phyloP scores from a whole-genome alignment of 176 grass and related monocot genomes.

The Dactylis glomerata region DNA sequence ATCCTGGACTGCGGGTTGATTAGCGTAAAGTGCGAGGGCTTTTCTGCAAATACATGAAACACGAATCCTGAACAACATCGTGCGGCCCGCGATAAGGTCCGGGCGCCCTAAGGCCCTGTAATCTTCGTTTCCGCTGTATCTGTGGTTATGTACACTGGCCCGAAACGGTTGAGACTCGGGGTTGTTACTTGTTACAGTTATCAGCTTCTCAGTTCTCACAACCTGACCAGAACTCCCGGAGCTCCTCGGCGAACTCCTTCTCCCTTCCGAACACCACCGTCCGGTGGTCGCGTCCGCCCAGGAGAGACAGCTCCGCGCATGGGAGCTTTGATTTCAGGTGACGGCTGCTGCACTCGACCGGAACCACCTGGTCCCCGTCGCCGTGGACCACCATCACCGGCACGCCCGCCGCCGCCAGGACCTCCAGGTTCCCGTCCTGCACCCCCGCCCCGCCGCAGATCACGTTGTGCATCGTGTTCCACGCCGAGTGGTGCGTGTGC shows the following conservation, averaged over 20 bases:
- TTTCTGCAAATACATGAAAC: no score
- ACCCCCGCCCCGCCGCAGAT: constrained; percentile 56
- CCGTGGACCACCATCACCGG: constrained; percentile 65
- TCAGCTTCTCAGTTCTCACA: neutral
- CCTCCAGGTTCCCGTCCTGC: constrained; percentile 59
- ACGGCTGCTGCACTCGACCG: constrained; percentile 61
- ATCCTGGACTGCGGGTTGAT: no score
- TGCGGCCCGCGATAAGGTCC: no score
- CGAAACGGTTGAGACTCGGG: no score
- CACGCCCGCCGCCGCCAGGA: constrained; percentile 43
- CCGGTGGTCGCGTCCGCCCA: constrained; percentile 47
- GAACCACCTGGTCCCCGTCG: constrained; percentile 59
- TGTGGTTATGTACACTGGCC: no score
- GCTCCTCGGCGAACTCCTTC: constrained; percentile 41
- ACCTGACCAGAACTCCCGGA: constrained; percentile 46
- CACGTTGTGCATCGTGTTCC: constrained; percentile 98
- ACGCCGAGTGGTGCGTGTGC: constrained; percentile 95
- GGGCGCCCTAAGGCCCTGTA: no score
- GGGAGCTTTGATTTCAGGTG: constrained; percentile 50
- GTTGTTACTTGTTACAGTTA: no score
- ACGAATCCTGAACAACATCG: no score
- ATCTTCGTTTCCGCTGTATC: no score
- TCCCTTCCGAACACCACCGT: constrained; percentile 52
- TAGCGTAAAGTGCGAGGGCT: no score
- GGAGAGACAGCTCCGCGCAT: constrained; percentile 34